Percentiles rank a stretch among this genome's conserved stretches.
These are phyloP conservation scores for Lindgomyces ingoldianus DNA, from an alignment of 495 filamentous ascomycete genomes.

Conservation along the genomic window DNA sequence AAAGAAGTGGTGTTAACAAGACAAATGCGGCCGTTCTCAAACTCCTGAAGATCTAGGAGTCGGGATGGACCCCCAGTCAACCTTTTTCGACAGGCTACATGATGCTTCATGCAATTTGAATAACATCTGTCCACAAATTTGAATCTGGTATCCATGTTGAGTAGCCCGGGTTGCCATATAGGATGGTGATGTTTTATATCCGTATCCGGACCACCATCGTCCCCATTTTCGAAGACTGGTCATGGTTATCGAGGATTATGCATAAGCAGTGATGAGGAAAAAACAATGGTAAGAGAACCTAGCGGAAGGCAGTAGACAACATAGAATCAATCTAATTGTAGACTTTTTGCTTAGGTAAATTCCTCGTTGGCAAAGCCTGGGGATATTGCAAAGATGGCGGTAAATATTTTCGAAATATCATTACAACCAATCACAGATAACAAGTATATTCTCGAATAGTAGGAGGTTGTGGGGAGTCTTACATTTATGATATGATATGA, in stretches of 20 bases:
- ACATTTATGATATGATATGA: neutral
- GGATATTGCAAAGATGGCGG: no score
- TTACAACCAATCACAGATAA: no score
- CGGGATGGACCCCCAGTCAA: neutral
- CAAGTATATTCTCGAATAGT: neutral
- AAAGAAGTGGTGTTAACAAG: neutral
- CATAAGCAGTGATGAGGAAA: neutral
- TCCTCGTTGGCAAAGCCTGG: no score
- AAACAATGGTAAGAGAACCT: no score
- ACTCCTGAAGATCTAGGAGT: slow-evolving; percentile 3
- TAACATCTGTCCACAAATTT: neutral
- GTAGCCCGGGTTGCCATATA: neutral
- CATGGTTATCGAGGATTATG: neutral
- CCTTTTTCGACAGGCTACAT: neutral
- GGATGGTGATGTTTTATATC: neutral
- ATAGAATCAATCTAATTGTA: no score
- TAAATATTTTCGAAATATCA: no score
- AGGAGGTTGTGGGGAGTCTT: neutral
- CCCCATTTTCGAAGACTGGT: neutral
- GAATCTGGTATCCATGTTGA: neutral
- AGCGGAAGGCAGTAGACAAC: no score
- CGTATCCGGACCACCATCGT: neutral
- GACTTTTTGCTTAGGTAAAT: no score
- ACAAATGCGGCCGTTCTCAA: neutral
- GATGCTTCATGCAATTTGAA: neutral